Conservation (phyloP, 2,329 filamentous ascomycete species). For the Diaporthe vexans region DNA sequence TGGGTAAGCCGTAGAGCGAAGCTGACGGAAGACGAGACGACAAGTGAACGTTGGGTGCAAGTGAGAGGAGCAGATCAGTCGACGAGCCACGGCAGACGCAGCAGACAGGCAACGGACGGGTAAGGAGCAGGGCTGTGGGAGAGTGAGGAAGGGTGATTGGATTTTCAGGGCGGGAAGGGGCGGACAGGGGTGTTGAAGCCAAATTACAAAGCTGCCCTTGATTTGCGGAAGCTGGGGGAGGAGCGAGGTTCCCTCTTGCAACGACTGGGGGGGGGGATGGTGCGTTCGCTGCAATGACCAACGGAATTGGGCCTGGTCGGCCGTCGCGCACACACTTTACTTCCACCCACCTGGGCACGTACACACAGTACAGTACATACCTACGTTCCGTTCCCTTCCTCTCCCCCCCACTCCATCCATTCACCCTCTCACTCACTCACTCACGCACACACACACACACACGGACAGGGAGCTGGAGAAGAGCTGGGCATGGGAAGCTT, state of each 20-base stretch:
- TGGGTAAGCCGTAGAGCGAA: conserved; percentile 25
- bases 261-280: conserved; percentile 10
- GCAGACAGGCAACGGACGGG: conserved; percentile 28
- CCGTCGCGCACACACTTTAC: conserved; percentile 1
- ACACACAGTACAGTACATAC: not conserved
- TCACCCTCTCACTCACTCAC: not conserved
- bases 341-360: too few species aligned
- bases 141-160: conserved; percentile 41
- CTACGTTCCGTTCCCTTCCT: not conserved
- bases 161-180: conserved; percentile 36
- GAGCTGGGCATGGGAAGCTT: conserved; percentile 25
- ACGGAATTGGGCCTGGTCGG: conserved; percentile 32
- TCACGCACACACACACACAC: not conserved
- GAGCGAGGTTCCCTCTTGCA: conserved; percentile 28
- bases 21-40: conserved; percentile 33
- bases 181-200: conserved; percentile 35
- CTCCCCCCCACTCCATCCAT: too few species aligned
- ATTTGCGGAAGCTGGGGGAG: conserved; percentile 26
- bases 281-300: conserved; percentile 20
- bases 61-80: conserved; percentile 28
- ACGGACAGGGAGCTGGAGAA: conserved; percentile 15
- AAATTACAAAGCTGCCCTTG: conserved; percentile 37
- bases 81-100: conserved; percentile 31
- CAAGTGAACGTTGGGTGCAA: conserved; percentile 22
- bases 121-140: conserved; percentile 41